Base-by-base conservation (phyloP, 352 stramenopile species). In the Globisporangium ultimum region DNA sequence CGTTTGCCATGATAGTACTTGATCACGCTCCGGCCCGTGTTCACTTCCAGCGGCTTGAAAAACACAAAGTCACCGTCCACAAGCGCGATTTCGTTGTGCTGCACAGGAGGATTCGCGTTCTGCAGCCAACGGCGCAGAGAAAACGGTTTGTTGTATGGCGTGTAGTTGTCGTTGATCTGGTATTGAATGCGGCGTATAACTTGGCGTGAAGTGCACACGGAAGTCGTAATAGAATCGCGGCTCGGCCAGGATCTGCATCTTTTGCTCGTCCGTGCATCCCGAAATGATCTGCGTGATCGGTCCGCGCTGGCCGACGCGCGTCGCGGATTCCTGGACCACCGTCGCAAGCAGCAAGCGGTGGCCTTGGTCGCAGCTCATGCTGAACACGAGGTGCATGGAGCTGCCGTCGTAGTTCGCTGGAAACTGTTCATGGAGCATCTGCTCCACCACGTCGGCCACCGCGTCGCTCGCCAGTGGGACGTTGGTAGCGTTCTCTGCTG, bases 101-200 rank as follows among this genome's bases (percentile, higher is more conserved):
- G 61, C 6, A 86, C 68, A 0, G 73, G 72, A 24, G 76, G 68
- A 3, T 80, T 68, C 1, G 74, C 67, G 17, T 86, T 66, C 32
- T 58, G 47, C 9, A 87, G 58, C 52, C 76, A 89, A 63, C 87
- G 72, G 21, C 72, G 70, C 18, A 89, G 58, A 24, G 63, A 57
- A 51, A 76, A 84, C 22, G 76, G 73, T 45, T 86, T 86, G 61
- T 83, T 84, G 65, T 83, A 84, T 28, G 74, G 71, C 18, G 63
- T 69, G 62, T 83, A 87, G 17, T 58, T 1, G 61, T 87, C 74
- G 22, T 67, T 64, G n/a, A 81, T 54, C 69, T 15, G 66, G 65
- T 34, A 51, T 52, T 10, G 77, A 74, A 20, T 82, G 67, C 20
- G 65, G 72, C 6, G 65, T 72, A 61, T 76, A 87, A 6, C 55